Conservation (phyloP, 768 basidiomycete genomes). For the Tephrocybe sp. region DNA sequence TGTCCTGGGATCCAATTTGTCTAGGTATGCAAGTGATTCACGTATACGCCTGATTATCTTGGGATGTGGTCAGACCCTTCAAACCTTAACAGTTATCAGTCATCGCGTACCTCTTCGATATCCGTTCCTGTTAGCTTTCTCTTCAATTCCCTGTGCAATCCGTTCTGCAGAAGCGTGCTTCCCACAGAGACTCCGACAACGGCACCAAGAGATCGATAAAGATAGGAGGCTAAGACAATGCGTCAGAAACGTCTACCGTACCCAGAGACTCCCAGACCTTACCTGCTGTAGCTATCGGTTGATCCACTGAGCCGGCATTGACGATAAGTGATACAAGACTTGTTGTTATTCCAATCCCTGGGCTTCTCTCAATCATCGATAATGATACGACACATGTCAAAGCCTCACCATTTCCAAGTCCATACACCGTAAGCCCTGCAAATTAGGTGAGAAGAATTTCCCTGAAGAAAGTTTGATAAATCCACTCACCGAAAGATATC, state of each 20-base stretch:
- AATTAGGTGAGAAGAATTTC: neutral
- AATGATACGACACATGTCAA: neutral
- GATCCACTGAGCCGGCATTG: constrained; percentile 56
- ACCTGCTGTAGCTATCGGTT: constrained; percentile 65
- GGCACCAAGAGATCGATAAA: constrained; percentile 60
- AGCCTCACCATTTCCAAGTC: constrained; percentile 1
- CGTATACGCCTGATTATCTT: constrained; percentile 48
- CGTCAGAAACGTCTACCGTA: too few relatives aligned
- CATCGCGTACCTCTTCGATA: constrained; percentile 50
- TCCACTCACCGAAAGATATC: constrained; percentile 37
- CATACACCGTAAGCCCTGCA: neutral
- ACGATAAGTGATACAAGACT: constrained; percentile 58
- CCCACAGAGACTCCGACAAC: constrained; percentile 55
- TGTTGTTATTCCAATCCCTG: constrained; percentile 52
- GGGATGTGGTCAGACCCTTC: neutral
- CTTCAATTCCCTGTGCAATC: constrained; percentile 41
- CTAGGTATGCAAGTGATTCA: constrained; percentile 45
- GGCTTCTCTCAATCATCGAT: neutral
- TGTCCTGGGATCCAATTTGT: constrained; percentile 37
- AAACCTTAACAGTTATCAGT: neutral
- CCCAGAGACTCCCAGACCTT: too few relatives aligned
- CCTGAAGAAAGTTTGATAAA: neutral
- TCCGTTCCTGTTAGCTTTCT: constrained; percentile 39
- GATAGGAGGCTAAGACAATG: constrained; percentile 48
- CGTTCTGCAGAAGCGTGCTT: constrained; percentile 51